Conservation (phyloP, 192 early-diverging fungal genomes). For the Linnemannia zychae region DNA sequence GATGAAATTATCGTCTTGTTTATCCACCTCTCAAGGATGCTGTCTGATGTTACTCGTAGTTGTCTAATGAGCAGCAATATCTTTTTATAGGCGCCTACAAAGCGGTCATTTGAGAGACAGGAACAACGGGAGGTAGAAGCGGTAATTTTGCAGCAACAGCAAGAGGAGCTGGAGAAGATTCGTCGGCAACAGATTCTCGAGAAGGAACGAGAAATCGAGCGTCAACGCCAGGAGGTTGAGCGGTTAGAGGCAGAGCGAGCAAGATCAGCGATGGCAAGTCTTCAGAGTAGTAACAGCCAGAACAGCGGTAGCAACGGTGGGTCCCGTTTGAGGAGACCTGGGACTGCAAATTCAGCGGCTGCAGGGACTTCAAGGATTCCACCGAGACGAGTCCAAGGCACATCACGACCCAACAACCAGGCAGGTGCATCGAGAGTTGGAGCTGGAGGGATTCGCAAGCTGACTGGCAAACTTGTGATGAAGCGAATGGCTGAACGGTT, state of each 20-base stretch:
- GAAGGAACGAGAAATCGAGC: conserved; percentile 34
- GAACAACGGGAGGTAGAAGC: conserved; percentile 49
- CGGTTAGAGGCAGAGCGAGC: conserved; percentile 32
- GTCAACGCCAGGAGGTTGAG: conserved; percentile 38
- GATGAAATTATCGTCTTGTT: neutral
- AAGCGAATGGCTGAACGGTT: conserved; percentile 45
- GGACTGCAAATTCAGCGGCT: neutral
- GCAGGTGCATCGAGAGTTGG: conserved; percentile 38
- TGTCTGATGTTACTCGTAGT: neutral
- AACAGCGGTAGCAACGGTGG: neutral
- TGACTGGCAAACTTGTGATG: conserved; percentile 41
- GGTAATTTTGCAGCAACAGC: conserved; percentile 36
- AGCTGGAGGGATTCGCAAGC: conserved; percentile 39
- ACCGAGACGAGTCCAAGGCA: conserved; percentile 11
- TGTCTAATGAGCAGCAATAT: neutral
- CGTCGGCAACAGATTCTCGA: conserved; percentile 37
- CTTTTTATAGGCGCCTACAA: conserved; percentile 36
- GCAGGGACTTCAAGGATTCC: conserved; percentile 20
- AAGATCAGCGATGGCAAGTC: conserved; percentile 15
- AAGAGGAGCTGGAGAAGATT: conserved; percentile 48
- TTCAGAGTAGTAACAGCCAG: neutral
- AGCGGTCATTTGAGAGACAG: conserved; percentile 43
- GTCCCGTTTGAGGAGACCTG: neutral
- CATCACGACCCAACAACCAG: neutral
- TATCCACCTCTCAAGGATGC: neutral